Conservation (phyloP, 2,329 filamentous ascomycete genomes). For the Nemania sp. region DNA sequence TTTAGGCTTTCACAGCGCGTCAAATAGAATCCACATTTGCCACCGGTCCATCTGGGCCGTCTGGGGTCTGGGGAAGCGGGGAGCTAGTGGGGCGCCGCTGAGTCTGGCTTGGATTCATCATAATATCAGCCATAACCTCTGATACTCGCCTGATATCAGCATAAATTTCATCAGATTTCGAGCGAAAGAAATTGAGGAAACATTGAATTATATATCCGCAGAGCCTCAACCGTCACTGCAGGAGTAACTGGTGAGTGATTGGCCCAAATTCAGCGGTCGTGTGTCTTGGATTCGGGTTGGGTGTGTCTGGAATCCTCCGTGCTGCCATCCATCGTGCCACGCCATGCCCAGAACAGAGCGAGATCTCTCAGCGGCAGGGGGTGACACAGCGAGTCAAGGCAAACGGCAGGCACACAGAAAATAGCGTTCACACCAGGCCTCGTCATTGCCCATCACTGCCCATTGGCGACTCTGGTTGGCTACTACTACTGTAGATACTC, state of each 20-base stretch:
- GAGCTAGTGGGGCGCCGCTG: slow-evolving; percentile 8
- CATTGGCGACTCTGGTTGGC: neutral
- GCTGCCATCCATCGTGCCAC: neutral
- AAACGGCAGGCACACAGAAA: slow-evolving; percentile 5
- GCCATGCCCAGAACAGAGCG: neutral
- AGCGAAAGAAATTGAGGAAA: neutral
- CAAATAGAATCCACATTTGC: slow-evolving; percentile 5
- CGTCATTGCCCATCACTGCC: too few relatives aligned
- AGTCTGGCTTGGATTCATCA: slow-evolving; percentile 9
- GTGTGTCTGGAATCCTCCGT: slow-evolving; percentile 15
- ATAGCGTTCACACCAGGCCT: slow-evolving; percentile 8
- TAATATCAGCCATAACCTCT: too few relatives aligned
- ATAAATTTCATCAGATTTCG: neutral
- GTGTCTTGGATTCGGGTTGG: slow-evolving; percentile 3
- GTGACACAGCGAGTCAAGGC: too few relatives aligned
- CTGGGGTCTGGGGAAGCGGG: slow-evolving; percentile 26
- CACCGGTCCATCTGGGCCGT: slow-evolving; percentile 14
- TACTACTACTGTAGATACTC: neutral
- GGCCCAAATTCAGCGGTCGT: neutral
- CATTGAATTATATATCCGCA: neutral
- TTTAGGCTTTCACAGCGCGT: slow-evolving; percentile 7
- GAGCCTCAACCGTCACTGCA: slow-evolving; percentile 18
- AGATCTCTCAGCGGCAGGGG: too few relatives aligned
- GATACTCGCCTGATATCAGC: neutral
- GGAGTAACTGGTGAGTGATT: slow-evolving; percentile 9